Evolutionary conservation across 176 grass and related monocot genomes (phyloP).

Genomic region (Carex scoparia): DNA sequence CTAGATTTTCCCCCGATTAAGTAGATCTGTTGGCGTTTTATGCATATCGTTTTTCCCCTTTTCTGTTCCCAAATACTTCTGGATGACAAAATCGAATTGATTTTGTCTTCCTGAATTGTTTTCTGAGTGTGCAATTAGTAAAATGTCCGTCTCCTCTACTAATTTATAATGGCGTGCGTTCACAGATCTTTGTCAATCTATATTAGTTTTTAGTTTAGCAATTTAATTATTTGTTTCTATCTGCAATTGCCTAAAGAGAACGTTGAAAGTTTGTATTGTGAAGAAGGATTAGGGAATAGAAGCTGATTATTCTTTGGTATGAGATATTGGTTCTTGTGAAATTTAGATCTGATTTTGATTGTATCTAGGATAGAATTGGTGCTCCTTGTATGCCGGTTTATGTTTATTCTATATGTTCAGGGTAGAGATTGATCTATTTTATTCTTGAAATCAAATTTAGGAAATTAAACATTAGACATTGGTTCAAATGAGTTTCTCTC

Average conservation of each 20-base stretch:
- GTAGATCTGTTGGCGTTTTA: constrained; percentile 7
- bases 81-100: not conserved
- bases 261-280: not conserved
- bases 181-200: not conserved
- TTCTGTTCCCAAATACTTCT: not conserved
- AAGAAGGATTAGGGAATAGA: not conserved
- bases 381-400: not conserved
- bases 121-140: not conserved
- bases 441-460: not conserved
- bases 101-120: not conserved
- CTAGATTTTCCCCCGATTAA: not conserved
- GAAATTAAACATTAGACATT: too few relatives aligned
- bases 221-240: not conserved
- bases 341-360: not conserved
- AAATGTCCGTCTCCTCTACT: not conserved
- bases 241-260: not conserved
- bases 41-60: not conserved
- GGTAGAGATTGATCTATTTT: not conserved
- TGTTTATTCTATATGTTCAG: not conserved
- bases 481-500: not conserved
- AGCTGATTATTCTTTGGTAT: not conserved
- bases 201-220: not conserved
- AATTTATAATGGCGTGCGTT: not conserved
- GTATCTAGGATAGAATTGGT: not conserved
- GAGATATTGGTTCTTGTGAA: not conserved